phyloP scores from a whole-genome alignment of 352 stramenopile species.

The Globisporangium barbulae region DNA sequence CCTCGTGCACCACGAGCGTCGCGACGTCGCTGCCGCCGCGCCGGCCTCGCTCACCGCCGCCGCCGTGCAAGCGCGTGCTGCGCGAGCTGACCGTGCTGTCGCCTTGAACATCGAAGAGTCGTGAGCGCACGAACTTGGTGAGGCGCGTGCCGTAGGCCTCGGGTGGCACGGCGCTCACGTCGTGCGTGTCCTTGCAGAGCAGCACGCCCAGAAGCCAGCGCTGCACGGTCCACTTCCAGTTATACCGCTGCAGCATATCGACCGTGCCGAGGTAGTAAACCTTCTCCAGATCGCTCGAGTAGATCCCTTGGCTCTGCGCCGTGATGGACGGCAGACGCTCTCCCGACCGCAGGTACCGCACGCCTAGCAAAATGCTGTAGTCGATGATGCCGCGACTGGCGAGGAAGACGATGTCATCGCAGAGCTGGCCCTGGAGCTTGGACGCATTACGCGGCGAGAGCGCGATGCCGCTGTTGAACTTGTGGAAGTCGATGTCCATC shows the following conservation, averaged over 20 bases:
- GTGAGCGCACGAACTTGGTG: slow-evolving; percentile 66
- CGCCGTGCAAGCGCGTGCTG: slow-evolving; percentile 9
- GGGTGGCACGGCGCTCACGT: slow-evolving; percentile 76
- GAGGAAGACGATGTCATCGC: slow-evolving; percentile 80
- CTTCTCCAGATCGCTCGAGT: slow-evolving; percentile 48
- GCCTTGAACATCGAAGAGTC: slow-evolving; percentile 61
- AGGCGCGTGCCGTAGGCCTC: slow-evolving; percentile 68
- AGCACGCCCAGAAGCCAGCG: slow-evolving; percentile 67
- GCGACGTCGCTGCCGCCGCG: slow-evolving; percentile 12
- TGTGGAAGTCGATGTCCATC: slow-evolving; percentile 87
- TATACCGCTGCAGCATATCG: slow-evolving; percentile 85
- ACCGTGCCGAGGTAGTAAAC: slow-evolving; percentile 79
- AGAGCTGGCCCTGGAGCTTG: slow-evolving; percentile 60
- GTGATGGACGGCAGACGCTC: slow-evolving; percentile 25
- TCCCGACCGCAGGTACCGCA: slow-evolving; percentile 40
- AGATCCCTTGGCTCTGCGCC: slow-evolving; percentile 33
- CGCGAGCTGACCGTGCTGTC: slow-evolving; percentile 11
- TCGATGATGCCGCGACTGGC: slow-evolving; percentile 82
- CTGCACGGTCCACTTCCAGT: slow-evolving; percentile 83
- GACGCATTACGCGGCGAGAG: slow-evolving; percentile 42
- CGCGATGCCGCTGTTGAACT: slow-evolving; percentile 59
- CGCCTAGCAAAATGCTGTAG: slow-evolving; percentile 78
- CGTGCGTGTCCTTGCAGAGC: slow-evolving; percentile 78
- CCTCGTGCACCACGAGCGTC: slow-evolving; percentile 21
- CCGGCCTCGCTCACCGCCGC: neutral